phyloP scores from a whole-genome alignment of 106 monocot genomes.

The Allium fistulosum region DNA sequence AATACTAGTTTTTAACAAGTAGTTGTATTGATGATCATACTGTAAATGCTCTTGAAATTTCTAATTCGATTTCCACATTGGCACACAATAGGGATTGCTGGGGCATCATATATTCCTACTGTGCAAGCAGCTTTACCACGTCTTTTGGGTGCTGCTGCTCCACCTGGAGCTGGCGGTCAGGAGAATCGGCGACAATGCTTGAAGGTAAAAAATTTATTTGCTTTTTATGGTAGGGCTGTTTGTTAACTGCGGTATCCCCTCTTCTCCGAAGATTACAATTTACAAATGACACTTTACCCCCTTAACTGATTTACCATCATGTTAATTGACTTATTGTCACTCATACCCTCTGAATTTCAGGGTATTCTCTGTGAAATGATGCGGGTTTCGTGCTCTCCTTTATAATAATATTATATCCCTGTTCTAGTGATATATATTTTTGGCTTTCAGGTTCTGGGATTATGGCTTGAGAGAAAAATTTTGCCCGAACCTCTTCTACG shows the following conservation, averaged over 20 bases:
- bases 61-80: background rate
- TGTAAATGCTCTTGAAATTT: background rate
- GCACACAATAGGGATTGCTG: constrained; percentile 59
- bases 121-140: constrained; percentile 83
- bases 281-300: too few species aligned
- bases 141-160: constrained; percentile 87
- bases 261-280: background rate
- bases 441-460: constrained; percentile 52
- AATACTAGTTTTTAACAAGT: background rate
- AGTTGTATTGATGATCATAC: background rate
- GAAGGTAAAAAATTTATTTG: constrained; percentile 45
- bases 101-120: constrained; percentile 71
- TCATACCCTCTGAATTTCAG: too few species aligned
- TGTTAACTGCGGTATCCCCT: background rate
- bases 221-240: background rate
- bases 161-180: constrained; percentile 68
- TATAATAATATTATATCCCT: too few species aligned
- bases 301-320: too few species aligned
- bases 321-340: too few species aligned
- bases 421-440: background rate
- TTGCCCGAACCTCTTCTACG: constrained; percentile 77
- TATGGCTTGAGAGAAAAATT: constrained; percentile 94
- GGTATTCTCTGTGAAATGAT: too few species aligned
- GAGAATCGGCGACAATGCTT: constrained; percentile 95
- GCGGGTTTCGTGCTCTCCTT: too few species aligned